Evolutionary conservation across 2,329 filamentous ascomycete species (phyloP), one percentile per base, ranked within the genome.

Genomic region (Xylaria sp.): DNA sequence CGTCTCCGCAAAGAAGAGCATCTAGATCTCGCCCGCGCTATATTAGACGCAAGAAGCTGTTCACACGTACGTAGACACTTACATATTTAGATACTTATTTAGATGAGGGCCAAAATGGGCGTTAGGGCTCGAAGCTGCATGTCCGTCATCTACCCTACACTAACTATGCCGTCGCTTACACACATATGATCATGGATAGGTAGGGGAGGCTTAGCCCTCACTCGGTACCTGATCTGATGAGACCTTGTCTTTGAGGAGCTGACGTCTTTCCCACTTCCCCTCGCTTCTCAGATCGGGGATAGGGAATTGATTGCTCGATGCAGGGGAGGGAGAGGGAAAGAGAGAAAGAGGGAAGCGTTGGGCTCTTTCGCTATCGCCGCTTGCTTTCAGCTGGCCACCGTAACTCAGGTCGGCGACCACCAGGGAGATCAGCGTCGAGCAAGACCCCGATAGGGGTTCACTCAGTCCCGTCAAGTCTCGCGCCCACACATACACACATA

Each of bases 321-420:
- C 61, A 61, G 36, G 57, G 50, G 51, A 64, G 17, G 4, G 14
- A 19, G 24, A 51, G 17, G 4, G 14, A 19, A n/a, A 51, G 21
- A 58, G 17, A 27, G 17, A 24, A 24, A 27, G 19, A 36, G 17
- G 30, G 47, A 21, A 17, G 45, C 50, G 32, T 14, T 19, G 11
- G 53, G 45, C 7, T 48, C 17, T 42, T 56, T 51, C 55, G 51
- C 36, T 48, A 48, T 62, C 61, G 56, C 61, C 60, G 59, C 51
- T 60, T 30, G 56, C 39, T 66, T 69, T 71, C 66, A 71, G 69
- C 69, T 69, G 57, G 51, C 56, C 61, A 66, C 55, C 42, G 58
- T 64, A 67, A 48, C 53, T 61, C 51, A 69, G 69, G 69, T 71
- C 69, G 69, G 66, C 69, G 69, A 71, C 69, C 69, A 69, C 48